Evolutionary conservation across 352 stramenopile genomes (phyloP).

Genomic region (Nothophytophthora sp.): DNA sequence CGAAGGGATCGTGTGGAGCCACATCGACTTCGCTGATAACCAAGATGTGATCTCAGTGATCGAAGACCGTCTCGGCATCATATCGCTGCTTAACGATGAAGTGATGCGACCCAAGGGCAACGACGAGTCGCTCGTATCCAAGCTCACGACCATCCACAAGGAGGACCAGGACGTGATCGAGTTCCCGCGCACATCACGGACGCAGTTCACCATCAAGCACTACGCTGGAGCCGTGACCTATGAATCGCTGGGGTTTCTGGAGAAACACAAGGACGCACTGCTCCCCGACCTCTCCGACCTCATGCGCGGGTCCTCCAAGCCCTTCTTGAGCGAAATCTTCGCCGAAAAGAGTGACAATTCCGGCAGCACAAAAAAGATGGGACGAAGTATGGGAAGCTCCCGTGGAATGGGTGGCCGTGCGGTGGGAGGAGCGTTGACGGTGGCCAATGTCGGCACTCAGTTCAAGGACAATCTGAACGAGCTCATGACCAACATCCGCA

Average conservation of each 20-base stretch:
- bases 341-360: constrained; percentile 31
- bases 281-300: constrained; percentile 92
- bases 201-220: constrained; percentile 93
- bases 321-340: constrained; percentile 65
- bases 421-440: constrained; percentile 48
- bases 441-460: constrained; percentile 75
- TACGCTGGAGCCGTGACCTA: constrained; percentile 94
- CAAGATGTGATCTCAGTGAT: constrained; percentile 88
- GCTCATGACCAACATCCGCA: constrained; percentile 94
- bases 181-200: constrained; percentile 73
- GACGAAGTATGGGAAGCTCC: constrained; percentile 22
- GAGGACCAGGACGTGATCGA: constrained; percentile 80
- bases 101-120: constrained; percentile 88
- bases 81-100: constrained; percentile 90
- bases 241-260: constrained; percentile 91
- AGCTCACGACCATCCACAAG: constrained; percentile 78
- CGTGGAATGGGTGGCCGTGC: constrained; percentile 31
- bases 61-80: constrained; percentile 87
- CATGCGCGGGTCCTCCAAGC: constrained; percentile 68
- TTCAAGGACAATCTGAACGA: constrained; percentile 92
- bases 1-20: constrained; percentile 93
- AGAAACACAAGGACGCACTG: constrained; percentile 95
- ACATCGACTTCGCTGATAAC: constrained; percentile 93
- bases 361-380: constrained; percentile 10
- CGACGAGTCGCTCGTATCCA: constrained; percentile 78